Evolutionary conservation across 108 stramenopile genomes (phyloP), one percentile per base, ranked within the genome.

Genomic region (Nitzschia sp.): DNA sequence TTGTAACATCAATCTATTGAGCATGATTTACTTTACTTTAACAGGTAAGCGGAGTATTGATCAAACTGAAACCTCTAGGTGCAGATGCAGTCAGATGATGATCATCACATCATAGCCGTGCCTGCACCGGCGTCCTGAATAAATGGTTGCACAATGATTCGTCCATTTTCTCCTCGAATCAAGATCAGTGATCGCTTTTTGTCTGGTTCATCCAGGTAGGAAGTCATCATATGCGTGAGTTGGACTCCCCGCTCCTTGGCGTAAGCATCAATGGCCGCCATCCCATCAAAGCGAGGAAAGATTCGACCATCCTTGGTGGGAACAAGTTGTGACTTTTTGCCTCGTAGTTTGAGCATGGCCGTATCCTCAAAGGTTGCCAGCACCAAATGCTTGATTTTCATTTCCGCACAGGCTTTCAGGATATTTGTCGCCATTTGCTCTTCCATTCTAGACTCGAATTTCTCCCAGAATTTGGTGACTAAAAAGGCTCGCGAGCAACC

Each of bases 281-380:
- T 84, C 1, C 73, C 76, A 19, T 75, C 70, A 74, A 84, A 84
- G 2, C 69, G 71, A 4, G 83, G 83, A 71, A 59, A 77, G 65
- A 84, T 84, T 13, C 56, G 66, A 25, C 83, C 83, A 25, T 84
- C 76, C 0, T 21, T 28, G 0, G 71, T 73, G 0, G 83, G 79
- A 18, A 75, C 63, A 19, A 84, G 54, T 67, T 84, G 83, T 6
- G 79, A 80, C 54, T 70, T 77, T 32, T 59, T 59, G 17, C 68
- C 65, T 2, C 70, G 47, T 15, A 34, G 2, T 31, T 71, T 72
- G 9, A 84, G 60, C 15, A 58, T 51, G 3, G 46, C 34, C 0
- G 78, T 84, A 42, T 84, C 83, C 70, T 84, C 83, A 59, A 84
- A 80, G 34, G 83, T 80, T 0, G 79, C 68, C 56, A 84, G 34